These are phyloP conservation scores for Pleurotus pulmonarius DNA, from an alignment of 768 basidiomycete genomes.

Conservation along the genomic window DNA sequence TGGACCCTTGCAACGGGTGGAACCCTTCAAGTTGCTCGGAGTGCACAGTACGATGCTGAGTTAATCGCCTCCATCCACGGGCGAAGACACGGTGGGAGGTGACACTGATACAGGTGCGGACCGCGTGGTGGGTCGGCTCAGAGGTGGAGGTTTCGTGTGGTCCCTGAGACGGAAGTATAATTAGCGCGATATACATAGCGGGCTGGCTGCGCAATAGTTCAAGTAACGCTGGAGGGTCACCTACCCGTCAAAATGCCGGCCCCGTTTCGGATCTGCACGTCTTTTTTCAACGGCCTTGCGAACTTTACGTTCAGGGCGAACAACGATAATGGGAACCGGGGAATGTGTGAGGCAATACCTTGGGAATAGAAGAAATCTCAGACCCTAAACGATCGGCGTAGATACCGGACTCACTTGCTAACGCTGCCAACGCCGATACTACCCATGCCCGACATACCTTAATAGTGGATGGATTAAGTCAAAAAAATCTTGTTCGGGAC, in stretches of 20 bases:
- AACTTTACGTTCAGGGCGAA: slow-evolving; percentile 85
- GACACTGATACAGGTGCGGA: background rate
- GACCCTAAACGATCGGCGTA: no score
- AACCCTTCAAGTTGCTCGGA: no score
- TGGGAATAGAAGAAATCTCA: background rate
- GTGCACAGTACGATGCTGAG: background rate
- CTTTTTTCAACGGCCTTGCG: slow-evolving; percentile 83
- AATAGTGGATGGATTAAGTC: background rate
- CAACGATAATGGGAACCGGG: slow-evolving; percentile 95
- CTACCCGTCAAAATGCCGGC: slow-evolving; percentile 63
- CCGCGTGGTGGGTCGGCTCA: slow-evolving; percentile 1
- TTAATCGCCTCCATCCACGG: slow-evolving; percentile 4
- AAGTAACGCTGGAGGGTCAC: background rate
- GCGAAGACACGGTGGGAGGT: background rate
- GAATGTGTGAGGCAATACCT: slow-evolving; percentile 88
- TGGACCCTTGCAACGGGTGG: no score
- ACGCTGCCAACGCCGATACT: slow-evolving; percentile 44
- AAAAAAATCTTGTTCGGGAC: slow-evolving; percentile 9
- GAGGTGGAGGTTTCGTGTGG: background rate
- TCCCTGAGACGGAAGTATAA: background rate
- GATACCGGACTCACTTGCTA: slow-evolving; percentile 32
- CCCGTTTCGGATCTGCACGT: slow-evolving; percentile 84
- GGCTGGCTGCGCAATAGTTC: background rate
- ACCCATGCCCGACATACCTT: slow-evolving; percentile 26
- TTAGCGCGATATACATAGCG: background rate